These are phyloP conservation scores for Macadamia tetraphylla DNA, from an alignment of 164 flowering plant species.

Conservation along the genomic window DNA sequence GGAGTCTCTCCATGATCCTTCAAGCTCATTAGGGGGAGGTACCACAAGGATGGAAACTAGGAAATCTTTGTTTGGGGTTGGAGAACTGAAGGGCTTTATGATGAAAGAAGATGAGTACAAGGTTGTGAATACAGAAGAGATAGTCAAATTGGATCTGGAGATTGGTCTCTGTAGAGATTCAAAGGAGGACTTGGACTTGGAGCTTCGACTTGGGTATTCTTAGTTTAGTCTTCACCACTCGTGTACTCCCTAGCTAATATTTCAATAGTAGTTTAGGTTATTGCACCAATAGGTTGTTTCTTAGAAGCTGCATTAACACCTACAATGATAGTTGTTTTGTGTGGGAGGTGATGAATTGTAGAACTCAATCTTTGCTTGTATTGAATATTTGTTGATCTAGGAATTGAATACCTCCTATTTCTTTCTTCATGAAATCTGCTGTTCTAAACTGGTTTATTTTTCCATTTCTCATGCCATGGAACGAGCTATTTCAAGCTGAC, in stretches of 20 bases:
- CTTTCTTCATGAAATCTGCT: too few relatives aligned
- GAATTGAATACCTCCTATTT: not conserved
- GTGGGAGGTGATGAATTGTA: not conserved
- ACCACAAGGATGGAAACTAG: slow-evolving; percentile 1
- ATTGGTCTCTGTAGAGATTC: slow-evolving; percentile 16
- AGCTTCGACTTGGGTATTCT: slow-evolving; percentile 36
- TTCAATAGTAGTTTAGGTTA: not conserved
- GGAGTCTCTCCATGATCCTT: not conserved
- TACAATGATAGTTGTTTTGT: not conserved
- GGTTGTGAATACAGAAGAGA: slow-evolving; percentile 11
- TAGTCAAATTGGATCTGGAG: slow-evolving; percentile 21
- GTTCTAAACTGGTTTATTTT: too few relatives aligned
- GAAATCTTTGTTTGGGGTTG: slow-evolving; percentile 3
- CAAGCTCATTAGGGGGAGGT: slow-evolving; percentile 1
- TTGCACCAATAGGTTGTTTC: not conserved
- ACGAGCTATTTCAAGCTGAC: not conserved
- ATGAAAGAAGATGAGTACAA: slow-evolving; percentile 8
- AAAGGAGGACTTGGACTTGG: slow-evolving; percentile 36
- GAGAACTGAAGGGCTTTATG: slow-evolving; percentile 7
- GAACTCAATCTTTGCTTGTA: not conserved
- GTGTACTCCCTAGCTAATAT: not conserved
- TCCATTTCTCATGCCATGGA: not conserved
- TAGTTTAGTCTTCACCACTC: not conserved
- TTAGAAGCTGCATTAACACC: not conserved
- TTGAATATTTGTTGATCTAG: not conserved